A percentile compares a stretch with the other conserved stretches of the same genome.
Evolutionary conservation across 805 yeast genomes (phyloP).

Genomic region (Ogataea methylovora): DNA sequence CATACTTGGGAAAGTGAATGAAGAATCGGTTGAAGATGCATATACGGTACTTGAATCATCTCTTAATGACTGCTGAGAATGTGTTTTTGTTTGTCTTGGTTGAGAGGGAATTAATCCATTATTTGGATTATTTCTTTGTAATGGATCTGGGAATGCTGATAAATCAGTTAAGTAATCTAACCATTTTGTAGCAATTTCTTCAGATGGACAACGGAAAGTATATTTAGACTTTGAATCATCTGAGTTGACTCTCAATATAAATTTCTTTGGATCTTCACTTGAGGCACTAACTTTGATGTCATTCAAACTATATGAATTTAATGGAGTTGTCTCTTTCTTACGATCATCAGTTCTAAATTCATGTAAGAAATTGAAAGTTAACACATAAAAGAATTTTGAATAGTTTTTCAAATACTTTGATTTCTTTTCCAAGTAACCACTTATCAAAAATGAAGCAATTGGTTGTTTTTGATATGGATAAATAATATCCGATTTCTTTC

Average conservation of each 20-base stretch:
- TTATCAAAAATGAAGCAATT: conserved; percentile 45
- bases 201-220: conserved; percentile 37
- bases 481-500: conserved; percentile 42
- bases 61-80: not conserved
- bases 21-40: too few relatives aligned
- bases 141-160: conserved; percentile 36
- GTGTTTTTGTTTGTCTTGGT: not conserved
- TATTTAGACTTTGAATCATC: conserved; percentile 20
- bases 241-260: conserved; percentile 29
- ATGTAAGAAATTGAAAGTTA: conserved; percentile 60
- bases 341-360: conserved; percentile 56
- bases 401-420: conserved; percentile 56
- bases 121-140: conserved; percentile 43
- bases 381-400: conserved; percentile 55
- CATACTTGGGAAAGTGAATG: not conserved
- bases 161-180: conserved; percentile 45
- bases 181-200: conserved; percentile 44
- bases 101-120: conserved; percentile 8
- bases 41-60: too few relatives aligned
- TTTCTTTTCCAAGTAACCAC: conserved; percentile 54
- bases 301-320: conserved; percentile 32
- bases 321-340: conserved; percentile 42
- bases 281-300: conserved; percentile 24
- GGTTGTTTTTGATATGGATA: conserved; percentile 48
- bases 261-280: conserved; percentile 28